Conservation (phyloP, 106 monocot genomes). For the Acorus gramineus region DNA sequence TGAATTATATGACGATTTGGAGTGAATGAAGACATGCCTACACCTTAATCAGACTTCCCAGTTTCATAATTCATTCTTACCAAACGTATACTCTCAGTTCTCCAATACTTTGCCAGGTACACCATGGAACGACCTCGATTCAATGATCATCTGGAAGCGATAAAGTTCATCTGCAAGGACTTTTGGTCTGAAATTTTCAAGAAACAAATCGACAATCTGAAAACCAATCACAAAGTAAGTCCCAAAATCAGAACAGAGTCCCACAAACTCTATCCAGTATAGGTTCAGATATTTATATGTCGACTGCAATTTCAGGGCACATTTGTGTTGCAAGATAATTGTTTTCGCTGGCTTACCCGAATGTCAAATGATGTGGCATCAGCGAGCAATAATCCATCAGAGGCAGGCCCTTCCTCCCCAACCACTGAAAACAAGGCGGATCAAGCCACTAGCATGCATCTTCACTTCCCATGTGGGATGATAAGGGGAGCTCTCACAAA, state of each 20-base stretch:
- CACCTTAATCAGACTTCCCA: too few species aligned
- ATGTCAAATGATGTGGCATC: constrained; percentile 43
- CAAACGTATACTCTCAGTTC: background rate
- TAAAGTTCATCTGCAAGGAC: constrained; percentile 97
- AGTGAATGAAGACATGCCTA: too few species aligned
- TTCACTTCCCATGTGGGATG: constrained; percentile 93
- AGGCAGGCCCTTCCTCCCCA: constrained; percentile 22
- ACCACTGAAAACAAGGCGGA: constrained; percentile 27
- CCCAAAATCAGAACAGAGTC: background rate
- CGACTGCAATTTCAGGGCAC: constrained; percentile 52
- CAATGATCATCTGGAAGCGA: constrained; percentile 86
- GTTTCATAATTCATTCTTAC: background rate
- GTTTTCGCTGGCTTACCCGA: constrained; percentile 77
- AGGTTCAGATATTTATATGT: background rate
- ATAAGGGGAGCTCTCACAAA: constrained; percentile 90
- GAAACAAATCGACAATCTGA: constrained; percentile 96
- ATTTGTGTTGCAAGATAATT: constrained; percentile 93
- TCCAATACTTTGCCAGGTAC: constrained; percentile 40
- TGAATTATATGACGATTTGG: too few species aligned
- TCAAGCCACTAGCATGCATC: constrained; percentile 65
- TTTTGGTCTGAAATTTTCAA: constrained; percentile 96
- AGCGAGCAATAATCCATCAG: constrained; percentile 27
- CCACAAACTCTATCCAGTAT: too few species aligned
- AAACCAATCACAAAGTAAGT: constrained; percentile 85
- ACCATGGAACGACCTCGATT: constrained; percentile 90